Conservation (phyloP, 2,329 filamentous ascomycete species). For the Exophiala viscosa region DNA sequence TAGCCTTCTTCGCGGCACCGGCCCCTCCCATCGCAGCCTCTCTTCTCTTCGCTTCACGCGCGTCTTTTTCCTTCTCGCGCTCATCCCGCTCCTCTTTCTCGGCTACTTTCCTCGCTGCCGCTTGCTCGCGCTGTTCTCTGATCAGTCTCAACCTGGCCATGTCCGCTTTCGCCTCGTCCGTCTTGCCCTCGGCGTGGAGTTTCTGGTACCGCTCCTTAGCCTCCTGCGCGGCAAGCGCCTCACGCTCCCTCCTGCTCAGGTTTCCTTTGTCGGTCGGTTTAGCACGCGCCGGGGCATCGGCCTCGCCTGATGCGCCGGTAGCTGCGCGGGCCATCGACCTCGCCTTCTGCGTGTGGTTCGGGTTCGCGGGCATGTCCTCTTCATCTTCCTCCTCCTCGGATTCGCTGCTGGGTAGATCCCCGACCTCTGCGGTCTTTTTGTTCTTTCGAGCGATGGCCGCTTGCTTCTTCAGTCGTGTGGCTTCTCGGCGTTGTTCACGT, state of each 20-base stretch:
- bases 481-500: slow-evolving; percentile 82
- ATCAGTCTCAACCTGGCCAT: slow-evolving; percentile 77
- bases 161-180: slow-evolving; percentile 88
- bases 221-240: slow-evolving; percentile 81
- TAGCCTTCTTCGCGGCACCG: slow-evolving; percentile 30
- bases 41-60: slow-evolving; percentile 39
- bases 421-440: slow-evolving; percentile 68
- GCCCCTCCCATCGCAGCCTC: slow-evolving; percentile 37
- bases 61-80: slow-evolving; percentile 36
- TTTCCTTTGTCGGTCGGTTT: slow-evolving; percentile 55
- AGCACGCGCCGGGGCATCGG: slow-evolving; percentile 40
- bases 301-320: slow-evolving; percentile 30
- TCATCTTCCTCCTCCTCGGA: slow-evolving; percentile 40
- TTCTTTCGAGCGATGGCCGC: slow-evolving; percentile 77
- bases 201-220: slow-evolving; percentile 89
- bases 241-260: slow-evolving; percentile 64
- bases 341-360: slow-evolving; percentile 71
- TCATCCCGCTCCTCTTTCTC: slow-evolving; percentile 56
- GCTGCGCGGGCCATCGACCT: slow-evolving; percentile 59
- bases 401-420: slow-evolving; percentile 72
- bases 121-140: slow-evolving; percentile 78
- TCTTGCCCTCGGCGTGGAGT: slow-evolving; percentile 90
- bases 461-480: slow-evolving; percentile 86
- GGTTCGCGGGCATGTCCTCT: slow-evolving; percentile 66
- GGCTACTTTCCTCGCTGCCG: slow-evolving; percentile 76